phyloP scores from a whole-genome alignment of 2,329 filamentous ascomycete species.

The Exutisphaerella laricina region DNA sequence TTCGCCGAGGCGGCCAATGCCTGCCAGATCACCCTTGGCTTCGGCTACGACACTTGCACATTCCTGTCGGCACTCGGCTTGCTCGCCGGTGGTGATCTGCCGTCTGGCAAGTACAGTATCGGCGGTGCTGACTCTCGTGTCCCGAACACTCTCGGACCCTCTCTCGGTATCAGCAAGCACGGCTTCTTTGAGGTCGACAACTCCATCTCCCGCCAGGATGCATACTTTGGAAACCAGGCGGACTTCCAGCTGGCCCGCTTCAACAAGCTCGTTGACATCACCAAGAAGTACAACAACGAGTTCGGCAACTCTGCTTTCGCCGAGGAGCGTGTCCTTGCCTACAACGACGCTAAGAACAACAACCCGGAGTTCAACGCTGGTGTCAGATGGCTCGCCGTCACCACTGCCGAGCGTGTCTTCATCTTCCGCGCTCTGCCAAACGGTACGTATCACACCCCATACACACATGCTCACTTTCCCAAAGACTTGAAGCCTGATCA shows the following conservation, averaged over 20 bases:
- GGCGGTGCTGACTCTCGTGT: constrained; percentile 25
- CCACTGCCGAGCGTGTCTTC: constrained; percentile 28
- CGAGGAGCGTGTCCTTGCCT: constrained; percentile 22
- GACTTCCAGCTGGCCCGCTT: constrained; percentile 25
- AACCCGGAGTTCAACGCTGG: constrained; percentile 28
- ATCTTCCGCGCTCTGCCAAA: constrained; percentile 28
- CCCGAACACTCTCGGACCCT: constrained; percentile 27
- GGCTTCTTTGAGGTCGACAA: constrained; percentile 28
- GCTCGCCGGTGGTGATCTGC: constrained; percentile 27
- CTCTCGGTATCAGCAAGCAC: constrained; percentile 26
- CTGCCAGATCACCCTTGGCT: constrained; percentile 26
- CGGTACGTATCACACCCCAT: constrained; percentile 22
- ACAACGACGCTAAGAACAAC: constrained; percentile 26
- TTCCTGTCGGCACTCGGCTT: constrained; percentile 27
- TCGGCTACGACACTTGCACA: constrained; percentile 24
- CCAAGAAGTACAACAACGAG: constrained; percentile 20
- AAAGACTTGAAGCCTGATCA: constrained; percentile 10
- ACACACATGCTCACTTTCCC: constrained; percentile 14
- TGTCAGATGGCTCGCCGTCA: constrained; percentile 24
- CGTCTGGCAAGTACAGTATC: constrained; percentile 26
- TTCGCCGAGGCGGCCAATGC: constrained; percentile 29
- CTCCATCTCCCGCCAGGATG: constrained; percentile 26
- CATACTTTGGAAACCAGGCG: constrained; percentile 27
- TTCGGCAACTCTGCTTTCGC: constrained; percentile 23
- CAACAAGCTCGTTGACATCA: constrained; percentile 20